These are phyloP conservation scores for Tolypocladium album DNA, from an alignment of 2,329 filamentous ascomycete genomes.

Conservation along the genomic window DNA sequence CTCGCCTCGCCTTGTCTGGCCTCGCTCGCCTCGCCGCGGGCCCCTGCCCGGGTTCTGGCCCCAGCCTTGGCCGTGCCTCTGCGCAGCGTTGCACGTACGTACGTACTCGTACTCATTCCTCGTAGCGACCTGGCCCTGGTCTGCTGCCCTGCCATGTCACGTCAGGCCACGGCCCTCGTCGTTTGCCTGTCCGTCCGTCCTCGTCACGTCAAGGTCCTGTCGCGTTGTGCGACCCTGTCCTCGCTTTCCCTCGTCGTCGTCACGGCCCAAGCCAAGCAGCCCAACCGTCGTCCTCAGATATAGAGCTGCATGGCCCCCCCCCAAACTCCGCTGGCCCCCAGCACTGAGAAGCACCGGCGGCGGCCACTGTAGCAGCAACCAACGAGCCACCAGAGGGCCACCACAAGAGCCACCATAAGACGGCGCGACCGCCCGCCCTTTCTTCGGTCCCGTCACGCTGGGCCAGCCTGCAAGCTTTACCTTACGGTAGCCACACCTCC, in stretches of 20 bases:
- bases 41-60: background rate
- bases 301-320: background rate
- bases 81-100: background rate
- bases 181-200: background rate
- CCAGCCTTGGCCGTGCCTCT: background rate
- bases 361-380: too few species aligned
- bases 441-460: conserved; percentile 2
- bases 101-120: too few species aligned
- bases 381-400: too few species aligned
- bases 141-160: conserved; percentile 8
- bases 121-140: background rate
- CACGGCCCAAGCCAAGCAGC: background rate
- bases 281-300: background rate
- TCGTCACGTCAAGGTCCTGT: background rate
- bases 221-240: background rate
- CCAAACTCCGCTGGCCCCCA: background rate
- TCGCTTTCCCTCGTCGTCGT: background rate
- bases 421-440: background rate
- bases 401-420: background rate
- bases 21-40: conserved; percentile 4
- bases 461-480: background rate
- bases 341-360: background rate
- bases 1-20: conserved; percentile 2
- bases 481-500: background rate
- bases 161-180: conserved; percentile 3